phyloP scores from a whole-genome alignment of 2,329 filamentous ascomycete genomes.

The Fusarium acutatum region DNA sequence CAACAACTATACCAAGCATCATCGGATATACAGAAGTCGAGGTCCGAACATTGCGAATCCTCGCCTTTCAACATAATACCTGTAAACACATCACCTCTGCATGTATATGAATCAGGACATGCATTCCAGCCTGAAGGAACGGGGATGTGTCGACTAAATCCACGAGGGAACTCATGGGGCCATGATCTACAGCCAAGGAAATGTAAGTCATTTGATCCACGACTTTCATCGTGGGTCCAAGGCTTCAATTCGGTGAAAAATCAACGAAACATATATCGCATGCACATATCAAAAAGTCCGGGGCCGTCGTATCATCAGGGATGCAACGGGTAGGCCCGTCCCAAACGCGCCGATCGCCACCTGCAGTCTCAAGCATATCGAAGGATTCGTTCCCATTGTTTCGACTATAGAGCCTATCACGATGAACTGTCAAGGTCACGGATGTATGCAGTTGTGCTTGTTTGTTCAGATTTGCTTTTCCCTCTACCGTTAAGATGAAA shows the following conservation, averaged over 20 bases:
- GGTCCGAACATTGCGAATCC: background rate
- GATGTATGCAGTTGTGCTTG: conserved; percentile 12
- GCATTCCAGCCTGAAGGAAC: background rate
- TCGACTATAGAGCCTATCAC: conserved; percentile 23
- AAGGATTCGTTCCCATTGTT: conserved; percentile 5
- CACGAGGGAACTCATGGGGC: background rate
- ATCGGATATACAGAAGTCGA: background rate
- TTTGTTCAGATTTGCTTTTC: conserved; percentile 11
- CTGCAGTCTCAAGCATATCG: conserved; percentile 19
- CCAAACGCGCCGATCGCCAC: background rate
- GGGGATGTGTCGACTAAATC: conserved; percentile 6
- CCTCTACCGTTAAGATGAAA: conserved; percentile 12
- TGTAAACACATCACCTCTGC: background rate
- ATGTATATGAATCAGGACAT: background rate
- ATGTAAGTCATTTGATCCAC: conserved; percentile 6
- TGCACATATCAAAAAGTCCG: background rate
- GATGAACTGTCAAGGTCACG: conserved; percentile 14
- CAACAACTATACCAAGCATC: background rate
- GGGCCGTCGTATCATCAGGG: conserved; percentile 2
- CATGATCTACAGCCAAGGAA: conserved; percentile 21
- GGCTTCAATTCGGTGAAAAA: background rate
- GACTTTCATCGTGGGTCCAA: background rate
- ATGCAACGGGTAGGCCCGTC: conserved; percentile 26
- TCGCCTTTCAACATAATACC: background rate
- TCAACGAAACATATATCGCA: background rate